Conservation (phyloP, 768 basidiomycete species). For the Boletus tomentosulus region DNA sequence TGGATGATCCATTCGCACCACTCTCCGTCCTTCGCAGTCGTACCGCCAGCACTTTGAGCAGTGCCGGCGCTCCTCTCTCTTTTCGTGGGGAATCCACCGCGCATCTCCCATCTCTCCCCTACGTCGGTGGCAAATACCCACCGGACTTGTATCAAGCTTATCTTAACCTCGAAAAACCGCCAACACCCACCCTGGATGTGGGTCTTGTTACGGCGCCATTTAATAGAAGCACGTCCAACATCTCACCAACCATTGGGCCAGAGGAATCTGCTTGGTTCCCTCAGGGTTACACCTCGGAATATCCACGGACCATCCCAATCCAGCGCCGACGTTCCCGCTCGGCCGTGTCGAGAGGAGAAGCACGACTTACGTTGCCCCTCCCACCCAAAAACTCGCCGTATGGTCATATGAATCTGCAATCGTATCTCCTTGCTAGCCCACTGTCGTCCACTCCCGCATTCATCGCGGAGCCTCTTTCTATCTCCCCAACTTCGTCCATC, state of each 20-base stretch:
- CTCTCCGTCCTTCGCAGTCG: slow-evolving; percentile 62
- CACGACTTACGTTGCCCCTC: slow-evolving; percentile 20
- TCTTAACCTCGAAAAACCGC: slow-evolving; percentile 11
- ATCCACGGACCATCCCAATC: slow-evolving; percentile 16
- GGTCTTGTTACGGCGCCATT: slow-evolving; percentile 19
- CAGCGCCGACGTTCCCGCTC: slow-evolving; percentile 34
- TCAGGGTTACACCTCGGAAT: slow-evolving; percentile 6
- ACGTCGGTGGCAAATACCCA: slow-evolving; percentile 31
- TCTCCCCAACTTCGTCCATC: slow-evolving; percentile 26
- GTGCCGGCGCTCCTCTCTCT: slow-evolving; percentile 22
- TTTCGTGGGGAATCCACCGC: slow-evolving; percentile 30
- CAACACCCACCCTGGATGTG: slow-evolving; percentile 7
- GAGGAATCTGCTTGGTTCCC: slow-evolving; percentile 14
- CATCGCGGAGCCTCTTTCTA: slow-evolving; percentile 23
- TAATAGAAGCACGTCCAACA: slow-evolving; percentile 21
- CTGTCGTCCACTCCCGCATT: slow-evolving; percentile 27
- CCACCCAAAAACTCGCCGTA: slow-evolving; percentile 30
- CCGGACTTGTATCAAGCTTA: slow-evolving; percentile 31
- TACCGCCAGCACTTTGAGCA: slow-evolving; percentile 41
- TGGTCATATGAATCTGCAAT: slow-evolving; percentile 28
- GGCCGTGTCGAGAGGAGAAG: slow-evolving; percentile 32
- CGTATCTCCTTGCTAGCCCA: slow-evolving; percentile 21
- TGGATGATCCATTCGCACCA: slow-evolving; percentile 65
- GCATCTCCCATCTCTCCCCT: slow-evolving; percentile 29
- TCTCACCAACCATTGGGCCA: slow-evolving; percentile 8